phyloP scores from a whole-genome alignment of 2,329 filamentous ascomycete genomes.

The Calonectria pauciramosa region DNA sequence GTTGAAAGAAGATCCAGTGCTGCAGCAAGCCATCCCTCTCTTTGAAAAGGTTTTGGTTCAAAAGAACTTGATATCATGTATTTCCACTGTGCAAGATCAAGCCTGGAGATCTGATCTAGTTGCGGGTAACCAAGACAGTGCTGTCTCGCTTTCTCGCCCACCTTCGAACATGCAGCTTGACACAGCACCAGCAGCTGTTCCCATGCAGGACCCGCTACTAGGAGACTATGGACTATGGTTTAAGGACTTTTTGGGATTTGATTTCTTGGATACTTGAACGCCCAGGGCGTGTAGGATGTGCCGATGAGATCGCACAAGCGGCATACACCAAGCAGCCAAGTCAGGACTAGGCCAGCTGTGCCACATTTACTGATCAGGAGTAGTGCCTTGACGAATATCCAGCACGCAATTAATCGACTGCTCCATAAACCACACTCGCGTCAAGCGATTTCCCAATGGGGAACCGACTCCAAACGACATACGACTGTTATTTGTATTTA shows the following conservation, averaged over 20 bases:
- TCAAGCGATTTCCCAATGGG: background rate
- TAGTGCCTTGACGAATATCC: background rate
- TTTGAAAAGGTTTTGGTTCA: constrained; percentile 13
- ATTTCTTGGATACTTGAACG: constrained; percentile 14
- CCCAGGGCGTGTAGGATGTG: background rate
- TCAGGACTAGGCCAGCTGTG: background rate
- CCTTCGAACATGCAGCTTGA: background rate
- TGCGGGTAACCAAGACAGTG: background rate
- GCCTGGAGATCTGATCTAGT: background rate
- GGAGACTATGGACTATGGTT: constrained; percentile 19
- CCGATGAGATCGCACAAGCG: background rate
- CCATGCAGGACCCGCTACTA: background rate
- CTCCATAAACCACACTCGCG: background rate
- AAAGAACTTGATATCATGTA: constrained; percentile 5
- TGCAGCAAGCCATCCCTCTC: constrained; percentile 17
- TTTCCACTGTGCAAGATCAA: background rate
- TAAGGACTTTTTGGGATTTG: constrained; percentile 20
- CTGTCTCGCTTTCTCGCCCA: background rate
- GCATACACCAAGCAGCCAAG: background rate
- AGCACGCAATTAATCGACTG: background rate
- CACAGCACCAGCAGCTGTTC: background rate
- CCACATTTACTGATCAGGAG: background rate
- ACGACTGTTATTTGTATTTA: background rate
- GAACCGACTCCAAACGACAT: background rate
- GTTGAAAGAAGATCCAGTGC: constrained; percentile 4